Evolutionary conservation across 1,139 yeast genomes (phyloP).

Genomic region (Kodamaea ohmeri): DNA sequence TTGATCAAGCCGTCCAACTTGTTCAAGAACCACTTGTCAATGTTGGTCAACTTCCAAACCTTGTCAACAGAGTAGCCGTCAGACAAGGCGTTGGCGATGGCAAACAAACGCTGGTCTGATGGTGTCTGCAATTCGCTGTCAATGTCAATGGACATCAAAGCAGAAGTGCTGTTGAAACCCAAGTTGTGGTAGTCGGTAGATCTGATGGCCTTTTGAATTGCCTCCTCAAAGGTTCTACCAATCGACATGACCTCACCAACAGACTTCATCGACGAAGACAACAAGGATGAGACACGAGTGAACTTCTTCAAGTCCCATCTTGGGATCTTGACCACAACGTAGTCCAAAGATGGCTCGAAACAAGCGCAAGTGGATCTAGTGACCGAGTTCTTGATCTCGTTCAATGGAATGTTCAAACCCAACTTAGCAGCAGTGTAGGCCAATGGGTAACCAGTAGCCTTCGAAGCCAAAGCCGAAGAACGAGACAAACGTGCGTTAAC

Average conservation of each 20-base stretch:
- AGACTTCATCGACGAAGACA: constrained; percentile 95
- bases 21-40: constrained; percentile 96
- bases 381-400: constrained; percentile 89
- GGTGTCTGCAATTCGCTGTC: constrained; percentile 93
- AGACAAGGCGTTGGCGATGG: constrained; percentile 88
- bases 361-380: constrained; percentile 95
- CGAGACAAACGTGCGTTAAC: constrained; percentile 97
- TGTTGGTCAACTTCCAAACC: constrained; percentile 88
- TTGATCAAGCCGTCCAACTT: constrained; percentile 72
- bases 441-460: constrained; percentile 97
- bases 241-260: constrained; percentile 99
- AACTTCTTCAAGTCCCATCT: constrained; percentile 98
- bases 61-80: constrained; percentile 89
- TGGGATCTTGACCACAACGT: constrained; percentile 97
- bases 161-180: constrained; percentile 89
- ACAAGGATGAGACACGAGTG: constrained; percentile 83
- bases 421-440: constrained; percentile 98
- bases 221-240: constrained; percentile 97
- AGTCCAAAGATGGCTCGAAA: constrained; percentile 96
- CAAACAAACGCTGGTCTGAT: constrained; percentile 93
- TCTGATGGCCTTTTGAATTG: constrained; percentile 96
- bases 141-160: constrained; percentile 83
- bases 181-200: constrained; percentile 93
- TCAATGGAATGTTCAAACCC: constrained; percentile 90
- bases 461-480: constrained; percentile 97